phyloP scores from a whole-genome alignment of 164 flowering plant genomes.

The Santalum album region DNA sequence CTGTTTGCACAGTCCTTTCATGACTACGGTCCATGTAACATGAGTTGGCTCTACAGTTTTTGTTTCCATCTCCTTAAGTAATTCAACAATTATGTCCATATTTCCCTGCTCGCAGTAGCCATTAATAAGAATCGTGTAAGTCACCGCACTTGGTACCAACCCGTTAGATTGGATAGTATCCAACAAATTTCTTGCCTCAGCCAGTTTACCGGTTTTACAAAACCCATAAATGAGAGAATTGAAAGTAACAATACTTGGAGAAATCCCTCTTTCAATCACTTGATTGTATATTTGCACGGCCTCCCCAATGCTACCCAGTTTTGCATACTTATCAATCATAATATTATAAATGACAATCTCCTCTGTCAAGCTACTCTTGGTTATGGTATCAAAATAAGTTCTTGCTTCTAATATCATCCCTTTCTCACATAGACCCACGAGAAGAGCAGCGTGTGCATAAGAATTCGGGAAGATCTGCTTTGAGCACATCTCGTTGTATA shows the following conservation, averaged over 20 bases:
- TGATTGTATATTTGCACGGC: conserved; percentile 36
- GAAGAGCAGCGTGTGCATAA: conserved; percentile 32
- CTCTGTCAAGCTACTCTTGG: conserved; percentile 15
- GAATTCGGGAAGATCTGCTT: conserved; percentile 36
- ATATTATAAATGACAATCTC: conserved; percentile 54
- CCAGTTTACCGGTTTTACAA: conserved; percentile 39
- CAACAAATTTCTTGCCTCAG: conserved; percentile 36
- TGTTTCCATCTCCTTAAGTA: conserved; percentile 44
- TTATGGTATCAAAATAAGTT: conserved; percentile 34
- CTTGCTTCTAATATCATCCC: conserved; percentile 51
- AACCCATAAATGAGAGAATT: conserved; percentile 68
- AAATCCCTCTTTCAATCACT: conserved; percentile 29
- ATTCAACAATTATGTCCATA: conserved; percentile 20
- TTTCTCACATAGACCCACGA: conserved; percentile 42
- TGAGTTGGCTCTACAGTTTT: conserved; percentile 38
- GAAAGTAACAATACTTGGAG: conserved; percentile 61
- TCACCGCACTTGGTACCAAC: conserved; percentile 44
- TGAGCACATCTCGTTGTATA: conserved; percentile 40
- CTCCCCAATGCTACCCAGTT: conserved; percentile 34
- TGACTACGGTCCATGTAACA: conserved; percentile 53
- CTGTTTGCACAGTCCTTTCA: conserved; percentile 54
- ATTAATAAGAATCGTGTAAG: conserved; percentile 70
- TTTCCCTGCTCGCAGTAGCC: conserved; percentile 45
- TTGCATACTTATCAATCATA: conserved; percentile 66
- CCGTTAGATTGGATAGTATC: conserved; percentile 27